phyloP scores from a whole-genome alignment of 768 basidiomycete genomes.

The Tricholoma sp. region DNA sequence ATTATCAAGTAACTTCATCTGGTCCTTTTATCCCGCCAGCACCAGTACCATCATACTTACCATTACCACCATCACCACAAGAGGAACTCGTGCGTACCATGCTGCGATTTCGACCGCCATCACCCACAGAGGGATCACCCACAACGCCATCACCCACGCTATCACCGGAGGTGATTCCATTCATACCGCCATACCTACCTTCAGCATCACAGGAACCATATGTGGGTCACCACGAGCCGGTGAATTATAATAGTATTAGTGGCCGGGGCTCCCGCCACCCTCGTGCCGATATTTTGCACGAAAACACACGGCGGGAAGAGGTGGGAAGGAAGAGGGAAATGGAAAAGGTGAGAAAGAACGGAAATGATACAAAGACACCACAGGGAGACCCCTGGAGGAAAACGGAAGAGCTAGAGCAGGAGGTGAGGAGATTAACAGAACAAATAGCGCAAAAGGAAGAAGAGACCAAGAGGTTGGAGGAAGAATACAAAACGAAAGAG shows the following conservation, averaged over 20 bases:
- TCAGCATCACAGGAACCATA: too few relatives aligned
- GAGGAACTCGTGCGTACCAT: too few relatives aligned
- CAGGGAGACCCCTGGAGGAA: slow-evolving; percentile 20
- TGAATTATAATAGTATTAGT: slow-evolving; percentile 13
- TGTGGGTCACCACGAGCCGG: slow-evolving; percentile 10
- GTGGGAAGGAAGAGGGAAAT: slow-evolving; percentile 10
- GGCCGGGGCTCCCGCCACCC: slow-evolving; percentile 11
- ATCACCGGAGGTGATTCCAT: too few relatives aligned
- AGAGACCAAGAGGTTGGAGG: slow-evolving; percentile 17
- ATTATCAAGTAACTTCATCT: too few relatives aligned
- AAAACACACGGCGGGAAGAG: slow-evolving; percentile 4
- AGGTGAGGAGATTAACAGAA: slow-evolving; percentile 21
- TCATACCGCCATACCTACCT: too few relatives aligned
- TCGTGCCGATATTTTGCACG: neutral
- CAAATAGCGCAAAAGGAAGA: slow-evolving; percentile 27
- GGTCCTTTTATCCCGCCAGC: too few relatives aligned
- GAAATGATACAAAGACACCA: slow-evolving; percentile 23
- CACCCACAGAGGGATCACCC: too few relatives aligned
- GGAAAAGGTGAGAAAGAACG: slow-evolving; percentile 12
- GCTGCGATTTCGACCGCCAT: too few relatives aligned
- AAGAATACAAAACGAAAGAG: slow-evolving; percentile 18
- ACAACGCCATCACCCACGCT: too few relatives aligned
- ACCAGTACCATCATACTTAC: too few relatives aligned
- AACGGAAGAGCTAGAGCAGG: slow-evolving; percentile 24
- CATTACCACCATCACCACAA: too few relatives aligned